Base-by-base conservation (phyloP, 192 early-diverging fungal species). In the Entomortierella beljakovae region DNA sequence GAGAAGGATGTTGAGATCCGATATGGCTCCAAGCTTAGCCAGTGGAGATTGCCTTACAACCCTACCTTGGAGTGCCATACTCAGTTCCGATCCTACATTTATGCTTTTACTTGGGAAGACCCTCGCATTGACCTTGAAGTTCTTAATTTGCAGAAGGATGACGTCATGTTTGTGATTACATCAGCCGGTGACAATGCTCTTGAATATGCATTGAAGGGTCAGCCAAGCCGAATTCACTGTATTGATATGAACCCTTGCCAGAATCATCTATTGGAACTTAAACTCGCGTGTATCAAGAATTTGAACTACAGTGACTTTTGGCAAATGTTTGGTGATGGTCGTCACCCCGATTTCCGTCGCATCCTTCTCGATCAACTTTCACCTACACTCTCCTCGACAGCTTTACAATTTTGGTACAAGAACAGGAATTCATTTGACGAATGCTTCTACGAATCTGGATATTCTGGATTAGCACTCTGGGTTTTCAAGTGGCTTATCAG, bases 231-330 rank as follows among this genome's bases (percentile, higher is more conserved):
- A 7, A 90, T 96, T 34, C 92, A 96, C 80, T 92, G 91, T 70
- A 87, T 94, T 32, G 94, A 96, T 77, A 88, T 96, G 85, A 96
- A 96, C 64, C 94, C 94, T n/a, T 96, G 94, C 81, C 94, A 96
- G 73, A 96, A 96, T 82, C 90, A 96, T 72, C 82, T 96, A 60
- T 86, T 96, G 18, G 94, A 96, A 80, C 88, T 96, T 61, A 96
- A 96, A 72, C 83, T 96, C 0, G 93, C 93, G 29, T 82, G 83
- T 32, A 87, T 96, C 56, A 63, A 79, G 26, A 74, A 80, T 51
- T 68, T 96, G 15, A 72, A 83, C 35, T 92, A 88, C 62, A 61
- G 76, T 29, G 87, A 91, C 58, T 92, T 93, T 68, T 94, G 93
- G 93, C 82, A 84, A 31, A 83, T 96, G 75, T 94, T 96, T 83